Conservation (phyloP, 208 protist species). For the Leptomonas pyrrhocoris region DNA sequence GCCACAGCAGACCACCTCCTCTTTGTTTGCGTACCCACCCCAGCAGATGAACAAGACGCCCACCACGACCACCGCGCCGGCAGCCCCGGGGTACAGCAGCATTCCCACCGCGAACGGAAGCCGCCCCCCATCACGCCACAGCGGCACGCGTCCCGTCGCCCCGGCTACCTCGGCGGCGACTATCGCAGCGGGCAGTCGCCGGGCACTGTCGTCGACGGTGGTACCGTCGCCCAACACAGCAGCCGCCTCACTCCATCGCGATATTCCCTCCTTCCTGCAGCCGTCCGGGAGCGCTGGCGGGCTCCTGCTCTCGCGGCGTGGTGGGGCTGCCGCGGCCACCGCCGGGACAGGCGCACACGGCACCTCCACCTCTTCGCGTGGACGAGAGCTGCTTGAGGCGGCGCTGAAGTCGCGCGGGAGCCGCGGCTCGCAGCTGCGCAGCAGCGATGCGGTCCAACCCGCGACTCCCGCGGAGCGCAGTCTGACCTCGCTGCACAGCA, state of each 20-base stretch:
- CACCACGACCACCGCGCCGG: not conserved
- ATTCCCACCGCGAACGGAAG: not conserved
- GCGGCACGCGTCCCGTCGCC: slow-evolving; percentile 6
- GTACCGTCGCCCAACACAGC: not conserved
- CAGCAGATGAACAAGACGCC: not conserved
- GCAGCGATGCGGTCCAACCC: not conserved
- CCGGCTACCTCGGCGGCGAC: not conserved
- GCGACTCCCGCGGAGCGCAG: not conserved
- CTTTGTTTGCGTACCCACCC: not conserved
- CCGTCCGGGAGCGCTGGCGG: slow-evolving; percentile 1
- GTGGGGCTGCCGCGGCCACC: not conserved
- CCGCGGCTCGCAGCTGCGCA: not conserved
- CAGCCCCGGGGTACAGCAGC: not conserved
- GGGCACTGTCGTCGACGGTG: not conserved
- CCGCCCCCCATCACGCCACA: slow-evolving; percentile 10
- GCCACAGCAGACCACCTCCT: not conserved
- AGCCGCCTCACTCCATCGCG: slow-evolving; percentile 2
- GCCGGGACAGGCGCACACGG: not conserved
- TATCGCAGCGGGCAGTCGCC: not conserved
- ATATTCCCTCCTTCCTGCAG: slow-evolving; percentile 24
- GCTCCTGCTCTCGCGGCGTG: not conserved
- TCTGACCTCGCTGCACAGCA: not conserved
- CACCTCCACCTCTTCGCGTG: slow-evolving; percentile 10
- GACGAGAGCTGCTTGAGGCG: slow-evolving; percentile 32
- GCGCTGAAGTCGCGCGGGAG: slow-evolving; percentile 23